These are phyloP conservation scores for Globisporangium megalacanthum DNA, from an alignment of 352 stramenopile genomes.

Conservation along the genomic window DNA sequence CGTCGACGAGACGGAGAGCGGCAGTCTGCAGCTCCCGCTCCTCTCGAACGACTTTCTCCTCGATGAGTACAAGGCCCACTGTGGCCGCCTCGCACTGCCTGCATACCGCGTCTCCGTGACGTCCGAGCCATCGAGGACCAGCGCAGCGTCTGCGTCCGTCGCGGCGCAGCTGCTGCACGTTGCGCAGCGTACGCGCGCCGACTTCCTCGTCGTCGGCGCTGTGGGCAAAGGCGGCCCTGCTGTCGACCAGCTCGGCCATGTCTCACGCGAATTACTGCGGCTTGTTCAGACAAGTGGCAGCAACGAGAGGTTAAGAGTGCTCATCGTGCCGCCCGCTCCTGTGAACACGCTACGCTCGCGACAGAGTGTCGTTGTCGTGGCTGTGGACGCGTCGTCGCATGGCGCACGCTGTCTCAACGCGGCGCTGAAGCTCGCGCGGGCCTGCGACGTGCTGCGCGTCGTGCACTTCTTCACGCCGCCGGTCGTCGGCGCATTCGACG, in stretches of 20 bases:
- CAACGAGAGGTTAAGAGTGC: conserved; percentile 11
- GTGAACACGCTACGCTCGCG: conserved; percentile 34
- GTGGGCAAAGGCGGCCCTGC: conserved; percentile 55
- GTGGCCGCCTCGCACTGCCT: conserved; percentile 30
- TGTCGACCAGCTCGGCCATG: conserved; percentile 51
- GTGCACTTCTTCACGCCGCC: conserved; percentile 61
- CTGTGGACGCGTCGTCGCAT: conserved; percentile 29
- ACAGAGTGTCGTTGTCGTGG: conserved; percentile 51
- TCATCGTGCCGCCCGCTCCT: conserved; percentile 45
- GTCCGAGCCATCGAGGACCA: conserved; percentile 12
- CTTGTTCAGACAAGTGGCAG: neutral
- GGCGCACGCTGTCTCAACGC: conserved; percentile 35
- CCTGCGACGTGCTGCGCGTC: conserved; percentile 34
- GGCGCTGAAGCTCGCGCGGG: conserved; percentile 49
- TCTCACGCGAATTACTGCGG: conserved; percentile 41
- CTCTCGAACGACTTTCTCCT: conserved; percentile 58
- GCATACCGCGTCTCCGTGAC: conserved; percentile 32
- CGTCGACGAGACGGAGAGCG: conserved; percentile 37
- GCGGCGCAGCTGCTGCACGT: conserved; percentile 15
- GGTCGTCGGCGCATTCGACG: conserved; percentile 30
- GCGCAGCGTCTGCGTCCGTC: conserved; percentile 18
- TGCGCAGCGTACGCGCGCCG: conserved; percentile 17
- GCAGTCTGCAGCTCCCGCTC: conserved; percentile 46
- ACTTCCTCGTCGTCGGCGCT: conserved; percentile 53
- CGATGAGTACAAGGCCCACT: conserved; percentile 54